Percentiles rank a stretch among this genome's conserved stretches.
phyloP scores from a whole-genome alignment of 177 flowering plant genomes.

The Vitis hybrid region DNA sequence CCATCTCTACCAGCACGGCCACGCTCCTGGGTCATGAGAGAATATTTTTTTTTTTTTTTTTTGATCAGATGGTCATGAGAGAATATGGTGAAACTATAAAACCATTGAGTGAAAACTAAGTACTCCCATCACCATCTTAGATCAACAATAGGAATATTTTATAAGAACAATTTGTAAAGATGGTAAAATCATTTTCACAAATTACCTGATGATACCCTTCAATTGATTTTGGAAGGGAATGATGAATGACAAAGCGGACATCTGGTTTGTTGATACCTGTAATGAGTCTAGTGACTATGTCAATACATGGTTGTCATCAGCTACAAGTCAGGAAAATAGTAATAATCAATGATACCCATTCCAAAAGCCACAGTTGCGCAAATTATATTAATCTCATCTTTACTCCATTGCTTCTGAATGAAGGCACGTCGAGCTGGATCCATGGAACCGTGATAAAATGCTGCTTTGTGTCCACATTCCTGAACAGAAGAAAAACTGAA shows the following conservation, averaged over 20 bases:
- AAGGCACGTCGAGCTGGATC: conserved; percentile 75
- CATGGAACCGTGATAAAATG: conserved; percentile 98
- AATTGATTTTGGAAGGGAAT: conserved; percentile 95
- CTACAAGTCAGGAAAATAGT: neutral
- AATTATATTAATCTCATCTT: conserved; percentile 89
- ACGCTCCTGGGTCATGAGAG: conserved; percentile 65
- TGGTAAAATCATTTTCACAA: neutral
- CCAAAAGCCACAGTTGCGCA: conserved; percentile 99
- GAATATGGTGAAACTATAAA: conserved; percentile 4
- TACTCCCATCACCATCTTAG: neutral
- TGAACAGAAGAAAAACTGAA: conserved; percentile 23
- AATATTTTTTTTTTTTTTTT: no score
- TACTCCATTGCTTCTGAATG: conserved; percentile 97
- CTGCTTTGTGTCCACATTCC: conserved; percentile 95
- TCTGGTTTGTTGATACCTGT: conserved; percentile 97
- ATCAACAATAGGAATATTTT: neutral
- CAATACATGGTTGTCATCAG: conserved; percentile 7
- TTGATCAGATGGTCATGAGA: conserved; percentile 13
- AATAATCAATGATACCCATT: conserved; percentile 65
- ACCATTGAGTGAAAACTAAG: neutral
- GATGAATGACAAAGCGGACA: conserved; percentile 98
- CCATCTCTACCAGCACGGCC: conserved; percentile 99
- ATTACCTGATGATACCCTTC: conserved; percentile 99
- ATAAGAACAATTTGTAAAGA: neutral
- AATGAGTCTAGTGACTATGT: conserved; percentile 17